Evolutionary conservation across 2,329 filamentous ascomycete species (phyloP).

Genomic region (Aschersonia sp.): DNA sequence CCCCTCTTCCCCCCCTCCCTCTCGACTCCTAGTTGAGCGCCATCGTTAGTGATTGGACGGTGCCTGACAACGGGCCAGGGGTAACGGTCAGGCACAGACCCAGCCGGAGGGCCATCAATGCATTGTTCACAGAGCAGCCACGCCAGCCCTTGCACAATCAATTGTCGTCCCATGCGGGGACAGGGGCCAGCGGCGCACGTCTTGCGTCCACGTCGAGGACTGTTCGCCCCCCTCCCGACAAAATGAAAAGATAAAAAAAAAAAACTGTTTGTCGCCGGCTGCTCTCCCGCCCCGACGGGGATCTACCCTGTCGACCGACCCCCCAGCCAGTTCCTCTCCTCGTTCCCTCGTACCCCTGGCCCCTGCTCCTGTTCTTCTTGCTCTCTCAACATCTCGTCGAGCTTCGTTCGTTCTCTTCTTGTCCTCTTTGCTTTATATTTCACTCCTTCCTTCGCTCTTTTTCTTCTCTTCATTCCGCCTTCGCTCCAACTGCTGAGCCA

Average conservation of each 20-base stretch:
- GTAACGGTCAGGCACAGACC: background rate
- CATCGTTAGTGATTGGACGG: background rate
- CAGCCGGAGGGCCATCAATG: background rate
- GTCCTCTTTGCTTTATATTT: background rate
- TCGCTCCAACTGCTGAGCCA: slow-evolving; percentile 16
- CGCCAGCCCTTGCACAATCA: background rate
- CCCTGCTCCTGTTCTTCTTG: too few species aligned
- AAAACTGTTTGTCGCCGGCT: too few species aligned
- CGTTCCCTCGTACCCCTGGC: background rate
- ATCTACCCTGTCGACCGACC: background rate
- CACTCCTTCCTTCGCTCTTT: background rate
- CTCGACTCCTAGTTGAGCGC: too few species aligned
- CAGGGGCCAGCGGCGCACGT: background rate
- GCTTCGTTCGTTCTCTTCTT: too few species aligned
- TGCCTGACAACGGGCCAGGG: background rate
- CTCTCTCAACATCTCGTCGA: too few species aligned
- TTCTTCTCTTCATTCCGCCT: background rate
- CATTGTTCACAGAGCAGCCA: background rate
- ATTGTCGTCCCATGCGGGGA: background rate
- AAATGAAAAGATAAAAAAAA: background rate
- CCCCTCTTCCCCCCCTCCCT: too few species aligned
- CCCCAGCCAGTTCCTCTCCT: background rate
- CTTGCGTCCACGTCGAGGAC: background rate
- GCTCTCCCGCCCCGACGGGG: background rate
- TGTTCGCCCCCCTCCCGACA: too few species aligned